These are phyloP conservation scores for Termitomyces sp. DNA, from an alignment of 1,284 basidiomycete species.

Conservation along the genomic window DNA sequence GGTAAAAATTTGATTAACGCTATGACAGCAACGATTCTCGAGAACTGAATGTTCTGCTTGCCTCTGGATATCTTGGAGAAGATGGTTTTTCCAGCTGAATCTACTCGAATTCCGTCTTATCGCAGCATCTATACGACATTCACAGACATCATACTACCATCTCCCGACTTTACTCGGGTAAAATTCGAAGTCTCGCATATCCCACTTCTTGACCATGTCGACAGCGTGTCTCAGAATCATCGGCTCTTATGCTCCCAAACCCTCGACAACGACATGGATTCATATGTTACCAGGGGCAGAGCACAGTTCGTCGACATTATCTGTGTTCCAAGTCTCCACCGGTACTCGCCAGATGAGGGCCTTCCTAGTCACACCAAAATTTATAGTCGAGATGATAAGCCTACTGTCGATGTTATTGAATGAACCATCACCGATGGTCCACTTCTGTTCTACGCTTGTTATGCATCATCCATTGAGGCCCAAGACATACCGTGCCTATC, in stretches of 20 bases:
- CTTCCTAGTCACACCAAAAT: not conserved
- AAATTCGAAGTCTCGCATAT: not conserved
- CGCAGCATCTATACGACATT: not conserved
- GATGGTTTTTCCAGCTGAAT: not conserved
- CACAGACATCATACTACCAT: not conserved
- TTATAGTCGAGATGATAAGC: not conserved
- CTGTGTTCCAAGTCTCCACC: not conserved
- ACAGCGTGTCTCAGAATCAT: not conserved
- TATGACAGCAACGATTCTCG: not conserved
- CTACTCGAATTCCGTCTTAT: not conserved
- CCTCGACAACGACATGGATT: not conserved
- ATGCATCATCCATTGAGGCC: not conserved
- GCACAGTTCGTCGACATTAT: not conserved
- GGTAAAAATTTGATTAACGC: too few species aligned
- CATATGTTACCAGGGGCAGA: not conserved
- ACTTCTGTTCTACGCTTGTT: not conserved
- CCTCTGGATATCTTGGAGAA: not conserved
- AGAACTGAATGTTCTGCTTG: not conserved
- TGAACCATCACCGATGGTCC: not conserved
- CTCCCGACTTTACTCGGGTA: not conserved
- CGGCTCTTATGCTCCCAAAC: not conserved
- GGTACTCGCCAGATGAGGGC: not conserved
- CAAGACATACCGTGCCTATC: not conserved
- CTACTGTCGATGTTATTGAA: not conserved
- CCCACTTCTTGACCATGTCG: not conserved